phyloP scores from a whole-genome alignment of 495 filamentous ascomycete species.

The Daldinia childiae region DNA sequence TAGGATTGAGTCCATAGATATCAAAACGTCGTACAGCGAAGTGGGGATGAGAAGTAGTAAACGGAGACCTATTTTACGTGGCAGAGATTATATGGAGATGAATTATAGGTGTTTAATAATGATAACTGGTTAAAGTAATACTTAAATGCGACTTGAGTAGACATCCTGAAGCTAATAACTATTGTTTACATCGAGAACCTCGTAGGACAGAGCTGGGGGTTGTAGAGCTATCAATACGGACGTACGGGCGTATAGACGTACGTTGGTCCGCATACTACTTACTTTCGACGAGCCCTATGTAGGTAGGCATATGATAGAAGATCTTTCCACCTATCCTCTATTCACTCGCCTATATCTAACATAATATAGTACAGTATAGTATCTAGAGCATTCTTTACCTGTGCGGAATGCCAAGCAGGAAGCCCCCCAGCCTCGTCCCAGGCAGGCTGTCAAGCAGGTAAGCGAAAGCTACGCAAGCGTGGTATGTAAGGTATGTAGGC shows the following conservation, averaged over 20 bases:
- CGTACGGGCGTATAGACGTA: neutral
- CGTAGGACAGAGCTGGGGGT: neutral
- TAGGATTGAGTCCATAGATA: neutral
- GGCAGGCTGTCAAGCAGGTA: conserved; percentile 2
- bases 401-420: neutral
- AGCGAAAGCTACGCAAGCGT: neutral
- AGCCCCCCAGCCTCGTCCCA: neutral
- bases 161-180: neutral
- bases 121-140: neutral
- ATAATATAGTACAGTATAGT: neutral
- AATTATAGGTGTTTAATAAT: neutral
- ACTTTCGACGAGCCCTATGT: neutral
- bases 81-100: neutral
- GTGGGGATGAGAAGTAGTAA: neutral
- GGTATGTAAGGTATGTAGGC: neutral
- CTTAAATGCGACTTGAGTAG: neutral
- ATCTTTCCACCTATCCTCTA: neutral
- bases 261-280: neutral
- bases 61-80: neutral
- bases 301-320: neutral
- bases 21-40: neutral
- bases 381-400: neutral
- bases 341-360: neutral
- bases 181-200: neutral
- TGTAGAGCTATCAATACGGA: neutral